Evolutionary conservation across 805 yeast genomes (phyloP).

Genomic region (Yarrowia porcina): DNA sequence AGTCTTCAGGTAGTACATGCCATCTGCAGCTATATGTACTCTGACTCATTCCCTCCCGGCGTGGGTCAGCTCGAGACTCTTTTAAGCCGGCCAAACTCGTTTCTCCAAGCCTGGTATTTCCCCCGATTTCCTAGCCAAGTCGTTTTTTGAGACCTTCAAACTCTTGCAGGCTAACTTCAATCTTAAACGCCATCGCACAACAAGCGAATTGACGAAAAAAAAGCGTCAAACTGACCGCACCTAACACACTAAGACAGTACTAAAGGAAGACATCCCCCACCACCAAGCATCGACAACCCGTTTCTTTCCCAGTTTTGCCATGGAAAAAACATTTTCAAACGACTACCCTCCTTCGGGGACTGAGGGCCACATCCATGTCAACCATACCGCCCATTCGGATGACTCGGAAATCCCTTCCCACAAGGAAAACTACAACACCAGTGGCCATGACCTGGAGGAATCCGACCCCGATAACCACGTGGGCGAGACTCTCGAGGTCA

Average conservation of each 20-base stretch:
- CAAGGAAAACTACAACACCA: conserved; percentile 14
- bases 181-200: conserved; percentile 20
- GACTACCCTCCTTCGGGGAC: background rate
- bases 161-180: background rate
- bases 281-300: background rate
- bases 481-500: conserved; percentile 24
- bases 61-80: background rate
- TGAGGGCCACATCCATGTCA: conserved; percentile 1
- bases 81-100: background rate
- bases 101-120: background rate
- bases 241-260: background rate
- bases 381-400: conserved; percentile 1
- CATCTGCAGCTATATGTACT: conserved; percentile 18
- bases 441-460: conserved; percentile 20
- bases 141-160: too few species aligned
- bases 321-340: conserved; percentile 7
- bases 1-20: conserved; percentile 17
- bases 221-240: background rate
- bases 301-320: background rate
- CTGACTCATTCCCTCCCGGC: conserved; percentile 14
- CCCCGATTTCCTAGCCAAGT: too few species aligned
- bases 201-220: conserved; percentile 1
- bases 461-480: conserved; percentile 23
- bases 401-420: background rate
- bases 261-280: background rate